Conservation (phyloP, 1,139 yeast genomes). For the Blastobotrys apis region DNA sequence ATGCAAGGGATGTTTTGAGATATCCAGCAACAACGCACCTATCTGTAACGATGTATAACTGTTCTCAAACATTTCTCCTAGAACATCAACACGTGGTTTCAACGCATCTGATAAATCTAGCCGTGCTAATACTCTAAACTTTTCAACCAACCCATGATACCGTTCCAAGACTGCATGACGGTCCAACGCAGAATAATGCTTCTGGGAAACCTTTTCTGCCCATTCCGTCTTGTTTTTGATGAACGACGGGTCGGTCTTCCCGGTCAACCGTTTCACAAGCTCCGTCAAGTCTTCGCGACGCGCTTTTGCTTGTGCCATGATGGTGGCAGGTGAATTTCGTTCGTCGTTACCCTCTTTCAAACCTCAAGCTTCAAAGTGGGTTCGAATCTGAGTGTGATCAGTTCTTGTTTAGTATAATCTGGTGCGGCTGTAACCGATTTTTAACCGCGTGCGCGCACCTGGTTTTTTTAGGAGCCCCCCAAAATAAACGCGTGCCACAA, state of each 20-base stretch:
- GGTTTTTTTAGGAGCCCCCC: too few relatives aligned
- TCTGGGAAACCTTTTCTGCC: conserved; percentile 14
- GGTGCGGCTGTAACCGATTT: too few relatives aligned
- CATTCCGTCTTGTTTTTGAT: conserved; percentile 7
- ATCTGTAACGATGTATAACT: conserved; percentile 16
- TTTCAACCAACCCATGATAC: conserved; percentile 21
- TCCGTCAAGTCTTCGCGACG: conserved; percentile 13
- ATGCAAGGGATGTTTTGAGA: conserved; percentile 14
- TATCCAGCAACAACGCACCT: conserved; percentile 21
- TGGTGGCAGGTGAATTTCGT: background rate
- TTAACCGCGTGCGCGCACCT: too few relatives aligned
- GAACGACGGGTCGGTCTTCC: background rate
- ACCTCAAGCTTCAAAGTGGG: too few relatives aligned
- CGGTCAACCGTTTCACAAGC: conserved; percentile 9
- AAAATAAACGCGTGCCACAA: too few relatives aligned
- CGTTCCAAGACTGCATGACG: background rate
- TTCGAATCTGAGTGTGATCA: too few relatives aligned
- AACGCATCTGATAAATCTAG: conserved; percentile 25
- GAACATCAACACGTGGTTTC: conserved; percentile 18
- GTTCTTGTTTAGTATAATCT: too few relatives aligned
- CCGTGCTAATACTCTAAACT: conserved; percentile 27
- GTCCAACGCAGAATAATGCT: conserved; percentile 8
- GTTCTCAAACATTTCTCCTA: conserved; percentile 10
- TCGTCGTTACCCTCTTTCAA: background rate
- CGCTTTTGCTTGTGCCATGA: conserved; percentile 3